Evolutionary conservation across 164 flowering plant genomes (phyloP), one percentile per base, ranked within the genome.

Genomic region (Tinospora cordifolia): DNA sequence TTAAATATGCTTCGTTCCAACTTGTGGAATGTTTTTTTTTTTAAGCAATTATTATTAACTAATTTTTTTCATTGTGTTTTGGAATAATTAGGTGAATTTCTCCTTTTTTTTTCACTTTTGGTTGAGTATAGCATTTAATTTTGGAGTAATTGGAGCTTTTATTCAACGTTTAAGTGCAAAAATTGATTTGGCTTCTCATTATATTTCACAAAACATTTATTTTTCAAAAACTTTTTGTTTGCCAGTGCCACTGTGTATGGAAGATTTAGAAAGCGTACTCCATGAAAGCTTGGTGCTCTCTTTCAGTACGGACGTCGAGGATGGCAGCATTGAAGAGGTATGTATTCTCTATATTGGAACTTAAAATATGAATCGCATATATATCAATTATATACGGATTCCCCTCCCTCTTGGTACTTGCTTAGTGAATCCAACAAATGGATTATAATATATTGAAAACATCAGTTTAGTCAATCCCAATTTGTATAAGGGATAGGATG

Each of bases 291-390:
- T 76, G 81, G n/a, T 81, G 63, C 66, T 73, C 21, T 72, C 75
- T 39, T 78, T 83, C 72, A 76, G 75, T 58, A 62, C 79, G 0
- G 86, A 80, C 68, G 66, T 80, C 19, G 86, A 77, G 51, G 86
- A 83, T 69, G 86, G 86, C 34, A 80, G 84, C 81, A 74, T 81
- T 72, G 84, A 80, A 65, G 78, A 81, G 78, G 82, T 81, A 71
- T 67, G 58, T n/a, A 30, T 22, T 47, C 3, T 68, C 5, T 21
- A 30, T 30, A 30, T 30, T 30, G 36, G 36, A 30, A 30, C 36
- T 30, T 30, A n/a, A n/a, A n/a, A n/a, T n/a, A 4, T 30, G 36
- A 30, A 30, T 30, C 3, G 36, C 36, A 30, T 30, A 2, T 30
- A 30, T 30, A 2, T 30, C 36, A 30, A 4, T 30, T 30, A 30